These are phyloP conservation scores for Candolleomyces eurysporus DNA, from an alignment of 768 basidiomycete genomes.

Conservation along the genomic window DNA sequence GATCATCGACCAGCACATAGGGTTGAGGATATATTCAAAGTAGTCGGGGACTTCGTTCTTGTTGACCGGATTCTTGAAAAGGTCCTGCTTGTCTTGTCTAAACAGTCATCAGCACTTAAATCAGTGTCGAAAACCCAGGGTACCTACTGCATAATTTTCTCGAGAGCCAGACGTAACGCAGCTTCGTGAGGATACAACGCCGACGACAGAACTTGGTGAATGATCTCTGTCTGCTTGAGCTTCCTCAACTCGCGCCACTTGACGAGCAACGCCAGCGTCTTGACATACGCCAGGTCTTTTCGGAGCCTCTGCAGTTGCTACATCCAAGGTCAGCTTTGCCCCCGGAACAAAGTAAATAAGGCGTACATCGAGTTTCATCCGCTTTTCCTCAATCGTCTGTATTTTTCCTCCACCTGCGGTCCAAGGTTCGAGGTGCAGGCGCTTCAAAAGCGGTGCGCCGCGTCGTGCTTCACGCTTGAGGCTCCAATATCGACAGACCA, in stretches of 20 bases:
- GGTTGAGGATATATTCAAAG: constrained; percentile 81
- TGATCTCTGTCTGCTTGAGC: constrained; percentile 59
- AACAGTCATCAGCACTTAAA: constrained; percentile 39
- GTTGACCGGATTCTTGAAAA: constrained; percentile 84
- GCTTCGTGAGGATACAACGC: constrained; percentile 68
- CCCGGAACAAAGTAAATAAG: not conserved
- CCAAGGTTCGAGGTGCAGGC: constrained; percentile 97
- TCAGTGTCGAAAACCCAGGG: not conserved
- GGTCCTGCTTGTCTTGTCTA: constrained; percentile 55
- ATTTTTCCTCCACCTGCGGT: constrained; percentile 71
- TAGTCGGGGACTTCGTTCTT: constrained; percentile 84
- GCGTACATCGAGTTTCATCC: constrained; percentile 76
- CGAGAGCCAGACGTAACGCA: constrained; percentile 60
- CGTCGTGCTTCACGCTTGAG: constrained; percentile 90
- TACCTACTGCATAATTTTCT: constrained; percentile 67
- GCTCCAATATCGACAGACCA: constrained; percentile 94
- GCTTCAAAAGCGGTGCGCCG: constrained; percentile 90
- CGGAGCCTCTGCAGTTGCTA: constrained; percentile 62
- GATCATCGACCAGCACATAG: constrained; percentile 89
- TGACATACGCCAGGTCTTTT: constrained; percentile 74
- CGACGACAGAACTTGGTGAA: constrained; percentile 62
- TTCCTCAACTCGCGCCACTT: constrained; percentile 84
- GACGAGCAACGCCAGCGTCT: constrained; percentile 60
- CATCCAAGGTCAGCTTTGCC: not conserved
- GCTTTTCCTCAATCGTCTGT: constrained; percentile 81